A percentile compares a stretch with the other conserved stretches of the same genome.
Conservation (phyloP, 352 stramenopile genomes). For the Globisporangium perplexum region DNA sequence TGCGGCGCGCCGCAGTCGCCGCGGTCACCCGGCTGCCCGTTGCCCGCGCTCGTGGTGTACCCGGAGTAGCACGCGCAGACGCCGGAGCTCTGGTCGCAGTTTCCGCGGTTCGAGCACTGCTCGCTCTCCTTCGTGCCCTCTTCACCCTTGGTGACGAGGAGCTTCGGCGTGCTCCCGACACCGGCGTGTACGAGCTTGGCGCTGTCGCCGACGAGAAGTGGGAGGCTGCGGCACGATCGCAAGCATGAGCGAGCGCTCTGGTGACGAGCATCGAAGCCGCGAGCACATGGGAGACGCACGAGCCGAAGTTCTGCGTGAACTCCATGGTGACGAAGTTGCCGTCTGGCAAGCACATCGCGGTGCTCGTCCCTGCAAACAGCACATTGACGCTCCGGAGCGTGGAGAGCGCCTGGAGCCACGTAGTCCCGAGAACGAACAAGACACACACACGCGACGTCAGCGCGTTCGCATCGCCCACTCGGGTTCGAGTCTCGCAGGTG, state of each 20-base stretch:
- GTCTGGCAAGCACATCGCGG: constrained; percentile 54
- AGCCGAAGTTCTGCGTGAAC: constrained; percentile 76
- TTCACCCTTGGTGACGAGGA: constrained; percentile 54
- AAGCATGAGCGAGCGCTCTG: background rate
- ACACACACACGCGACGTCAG: background rate
- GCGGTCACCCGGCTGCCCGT: constrained; percentile 41
- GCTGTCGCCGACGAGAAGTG: constrained; percentile 70
- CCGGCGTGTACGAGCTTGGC: constrained; percentile 45
- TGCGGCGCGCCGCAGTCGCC: constrained; percentile 64
- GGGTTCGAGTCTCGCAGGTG: no score
- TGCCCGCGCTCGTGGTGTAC: constrained; percentile 71
- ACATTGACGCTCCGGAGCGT: constrained; percentile 52
- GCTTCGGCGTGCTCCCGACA: constrained; percentile 37
- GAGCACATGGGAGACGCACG: constrained; percentile 20
- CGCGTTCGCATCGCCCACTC: background rate
- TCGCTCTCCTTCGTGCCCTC: constrained; percentile 90
- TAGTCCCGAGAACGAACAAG: background rate
- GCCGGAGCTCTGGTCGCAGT: constrained; percentile 65
- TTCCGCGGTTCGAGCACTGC: constrained; percentile 62
- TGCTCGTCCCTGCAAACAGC: constrained; percentile 48
- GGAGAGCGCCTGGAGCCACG: constrained; percentile 30
- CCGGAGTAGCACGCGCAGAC: constrained; percentile 83
- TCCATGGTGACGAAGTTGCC: constrained; percentile 70
- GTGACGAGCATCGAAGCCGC: no score
- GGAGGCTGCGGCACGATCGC: constrained; percentile 20